phyloP scores from a whole-genome alignment of 1,284 basidiomycete species.

The Papiliotrema nemorosa region DNA sequence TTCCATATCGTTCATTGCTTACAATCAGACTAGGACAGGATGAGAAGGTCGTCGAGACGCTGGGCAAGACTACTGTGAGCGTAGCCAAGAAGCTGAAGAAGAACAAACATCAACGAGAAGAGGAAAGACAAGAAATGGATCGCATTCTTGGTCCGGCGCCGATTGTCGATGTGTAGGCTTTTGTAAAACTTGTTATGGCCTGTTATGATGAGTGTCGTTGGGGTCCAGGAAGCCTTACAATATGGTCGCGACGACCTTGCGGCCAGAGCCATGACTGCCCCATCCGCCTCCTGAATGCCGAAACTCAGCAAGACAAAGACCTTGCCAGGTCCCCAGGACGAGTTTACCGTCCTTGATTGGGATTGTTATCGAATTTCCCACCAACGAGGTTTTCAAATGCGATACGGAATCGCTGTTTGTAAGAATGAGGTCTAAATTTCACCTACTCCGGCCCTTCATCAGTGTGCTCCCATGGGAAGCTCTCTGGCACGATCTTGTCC shows the following conservation, averaged over 20 bases:
- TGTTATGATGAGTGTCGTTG: background rate
- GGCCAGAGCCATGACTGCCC: slow-evolving; percentile 36
- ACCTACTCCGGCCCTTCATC: slow-evolving; percentile 82
- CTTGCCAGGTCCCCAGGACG: slow-evolving; percentile 90
- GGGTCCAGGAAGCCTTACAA: slow-evolving; percentile 25
- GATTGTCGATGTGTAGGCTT: slow-evolving; percentile 11
- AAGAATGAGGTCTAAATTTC: background rate
- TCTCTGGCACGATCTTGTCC: slow-evolving; percentile 82
- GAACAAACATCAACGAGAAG: slow-evolving; percentile 32
- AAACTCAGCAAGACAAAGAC: slow-evolving; percentile 42
- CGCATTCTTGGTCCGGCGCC: slow-evolving; percentile 28
- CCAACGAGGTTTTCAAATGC: slow-evolving; percentile 81
- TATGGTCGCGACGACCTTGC: slow-evolving; percentile 45
- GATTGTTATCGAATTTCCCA: slow-evolving; percentile 75
- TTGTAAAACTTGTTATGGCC: background rate
- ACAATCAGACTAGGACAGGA: slow-evolving; percentile 15
- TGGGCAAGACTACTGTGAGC: slow-evolving; percentile 12
- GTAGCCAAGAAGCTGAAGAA: slow-evolving; percentile 28
- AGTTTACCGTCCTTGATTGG: slow-evolving; percentile 79
- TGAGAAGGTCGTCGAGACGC: slow-evolving; percentile 15
- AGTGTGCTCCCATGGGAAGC: slow-evolving; percentile 78
- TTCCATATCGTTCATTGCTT: background rate
- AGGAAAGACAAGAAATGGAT: slow-evolving; percentile 32
- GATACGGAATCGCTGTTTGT: slow-evolving; percentile 58
- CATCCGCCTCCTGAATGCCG: slow-evolving; percentile 41